Evolutionary conservation across 768 basidiomycete genomes (phyloP), one percentile per base, ranked within the genome.

Genomic region (Tubosaeta sp.): DNA sequence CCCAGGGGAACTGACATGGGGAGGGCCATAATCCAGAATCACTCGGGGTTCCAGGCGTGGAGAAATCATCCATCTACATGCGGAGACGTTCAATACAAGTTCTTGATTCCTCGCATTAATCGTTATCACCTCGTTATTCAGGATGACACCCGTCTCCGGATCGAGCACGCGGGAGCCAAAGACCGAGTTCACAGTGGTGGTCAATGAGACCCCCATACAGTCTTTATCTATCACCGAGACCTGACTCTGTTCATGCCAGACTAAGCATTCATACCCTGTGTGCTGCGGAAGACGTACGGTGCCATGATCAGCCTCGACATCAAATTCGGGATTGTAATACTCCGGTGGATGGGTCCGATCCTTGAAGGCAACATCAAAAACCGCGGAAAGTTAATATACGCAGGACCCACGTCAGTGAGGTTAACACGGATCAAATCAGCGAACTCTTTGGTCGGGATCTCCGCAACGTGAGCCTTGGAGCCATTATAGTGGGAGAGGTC

Each of bases 151-250:
- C 0, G 94, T 97, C 47, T 83, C 78, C 0, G 88, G 80, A 68
- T 95, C 93, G 57, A 95, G 75, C 1, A 97, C 89, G 51, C 78
- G 80, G 3, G 91, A 94, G 14, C 95, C 95, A 68, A 95, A 98
- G 16, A 95, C 74, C 0, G 86, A 70, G 66, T 98, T 98, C 43
- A 97, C 85, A 0, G 95, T 95, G 4, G 89, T 86, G 1, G 95
- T 97, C 32, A 97, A 62, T 14, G 88, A 69, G 6, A 93, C 91
- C 0, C 87, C 93, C 80, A 95, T 92, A 17, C 92, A 92, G 62
- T 86, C 75, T 59, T 78, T 76, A 70, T 98, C 95, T 6, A 95
- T 73, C 8, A 86, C 79, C 6, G 88, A 91, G 6, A 88, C 78
- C 64, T 97, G 95, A 51, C 91, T 94, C 84, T 93, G 61, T 51